Conservation (phyloP, 352 stramenopile genomes). For the Pythium chondricola region DNA sequence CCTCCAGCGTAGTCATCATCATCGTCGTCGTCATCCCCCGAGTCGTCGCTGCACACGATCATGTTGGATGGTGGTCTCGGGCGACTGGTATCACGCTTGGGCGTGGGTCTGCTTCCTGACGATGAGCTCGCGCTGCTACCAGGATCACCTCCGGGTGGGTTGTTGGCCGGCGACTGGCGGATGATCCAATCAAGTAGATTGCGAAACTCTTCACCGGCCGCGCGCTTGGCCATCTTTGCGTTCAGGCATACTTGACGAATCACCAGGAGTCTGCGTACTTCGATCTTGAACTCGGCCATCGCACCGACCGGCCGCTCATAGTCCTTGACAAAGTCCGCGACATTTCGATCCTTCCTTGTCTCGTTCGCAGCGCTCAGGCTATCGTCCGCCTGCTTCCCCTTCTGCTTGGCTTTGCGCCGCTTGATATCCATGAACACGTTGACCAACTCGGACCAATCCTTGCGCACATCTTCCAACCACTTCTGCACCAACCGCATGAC, state of each 20-base stretch:
- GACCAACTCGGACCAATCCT: slow-evolving; percentile 43
- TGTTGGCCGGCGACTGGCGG: background rate
- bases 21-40: slow-evolving; percentile 48
- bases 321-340: slow-evolving; percentile 16
- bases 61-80: slow-evolving; percentile 25
- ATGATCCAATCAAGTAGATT: slow-evolving; percentile 47
- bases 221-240: slow-evolving; percentile 66
- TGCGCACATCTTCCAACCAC: slow-evolving; percentile 33
- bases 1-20: slow-evolving; percentile 14
- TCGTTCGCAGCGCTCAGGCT: slow-evolving; percentile 69
- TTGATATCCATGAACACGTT: slow-evolving; percentile 33
- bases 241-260: slow-evolving; percentile 60
- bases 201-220: slow-evolving; percentile 62
- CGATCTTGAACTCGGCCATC: slow-evolving; percentile 52
- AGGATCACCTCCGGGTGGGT: background rate
- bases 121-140: too few species aligned
- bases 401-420: slow-evolving; percentile 12
- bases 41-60: slow-evolving; percentile 56
- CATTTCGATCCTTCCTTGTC: slow-evolving; percentile 35
- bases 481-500: slow-evolving; percentile 18
- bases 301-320: slow-evolving; percentile 12
- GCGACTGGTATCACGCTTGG: background rate
- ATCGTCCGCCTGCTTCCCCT: slow-evolving; percentile 30
- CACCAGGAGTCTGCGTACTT: slow-evolving; percentile 29
- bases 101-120: too few species aligned